Evolutionary conservation across 2,329 filamentous ascomycete genomes (phyloP).

Genomic region (Leptographium radiaticola): DNA sequence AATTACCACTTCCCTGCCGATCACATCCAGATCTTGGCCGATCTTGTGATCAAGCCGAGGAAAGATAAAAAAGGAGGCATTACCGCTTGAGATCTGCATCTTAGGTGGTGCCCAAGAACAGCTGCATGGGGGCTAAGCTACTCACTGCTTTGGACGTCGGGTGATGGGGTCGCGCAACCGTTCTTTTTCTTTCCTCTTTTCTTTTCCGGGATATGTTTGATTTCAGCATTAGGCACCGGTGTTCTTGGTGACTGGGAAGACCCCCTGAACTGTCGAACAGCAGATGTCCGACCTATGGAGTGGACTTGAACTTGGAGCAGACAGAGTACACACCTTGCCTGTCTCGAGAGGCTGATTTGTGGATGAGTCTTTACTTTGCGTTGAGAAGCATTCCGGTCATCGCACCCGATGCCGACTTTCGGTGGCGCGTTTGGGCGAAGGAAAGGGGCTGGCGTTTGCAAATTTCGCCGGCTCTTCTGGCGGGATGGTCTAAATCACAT

Average conservation of each 20-base stretch:
- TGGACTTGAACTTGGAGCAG: background rate
- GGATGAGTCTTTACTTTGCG: background rate
- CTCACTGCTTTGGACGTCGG: background rate
- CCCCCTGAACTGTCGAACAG: background rate
- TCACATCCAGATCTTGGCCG: constrained; percentile 77
- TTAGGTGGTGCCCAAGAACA: background rate
- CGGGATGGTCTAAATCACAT: background rate
- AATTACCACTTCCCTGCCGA: constrained; percentile 92
- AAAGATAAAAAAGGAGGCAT: constrained; percentile 56
- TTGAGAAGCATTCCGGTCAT: background rate
- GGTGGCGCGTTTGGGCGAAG: background rate
- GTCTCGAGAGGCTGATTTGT: background rate
- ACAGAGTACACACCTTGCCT: background rate
- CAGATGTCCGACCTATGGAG: background rate
- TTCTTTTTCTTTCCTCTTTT: background rate
- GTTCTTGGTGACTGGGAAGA: constrained; percentile 2
- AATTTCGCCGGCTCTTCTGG: background rate
- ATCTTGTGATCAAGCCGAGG: constrained; percentile 78
- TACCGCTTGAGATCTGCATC: background rate
- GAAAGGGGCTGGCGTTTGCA: constrained; percentile 2
- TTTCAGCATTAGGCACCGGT: constrained; percentile 5
- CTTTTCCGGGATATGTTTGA: constrained; percentile 3
- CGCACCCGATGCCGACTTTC: background rate
- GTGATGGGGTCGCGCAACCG: background rate
- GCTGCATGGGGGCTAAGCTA: background rate